Evolutionary conservation across 495 filamentous ascomycete species (phyloP).

Genomic region (Massariosphaeria phaeospora): DNA sequence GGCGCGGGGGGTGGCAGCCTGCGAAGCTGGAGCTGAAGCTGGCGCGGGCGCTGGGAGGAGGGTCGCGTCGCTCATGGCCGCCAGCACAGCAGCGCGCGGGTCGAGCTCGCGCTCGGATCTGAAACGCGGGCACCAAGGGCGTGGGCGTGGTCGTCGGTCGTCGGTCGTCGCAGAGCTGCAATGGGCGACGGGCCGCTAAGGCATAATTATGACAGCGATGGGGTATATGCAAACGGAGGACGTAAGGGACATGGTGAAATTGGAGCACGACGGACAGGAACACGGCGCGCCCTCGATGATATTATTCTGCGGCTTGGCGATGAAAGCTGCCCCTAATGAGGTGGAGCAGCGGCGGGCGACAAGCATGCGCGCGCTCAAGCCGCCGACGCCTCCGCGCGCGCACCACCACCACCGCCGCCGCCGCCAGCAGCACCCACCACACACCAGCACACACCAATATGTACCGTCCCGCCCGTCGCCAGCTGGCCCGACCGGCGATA

Average conservation of each 20-base stretch:
- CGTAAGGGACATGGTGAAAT: not conserved
- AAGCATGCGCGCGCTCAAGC: constrained; percentile 10
- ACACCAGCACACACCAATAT: too few relatives aligned
- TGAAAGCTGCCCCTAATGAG: constrained; percentile 8
- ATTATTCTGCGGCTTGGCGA: constrained; percentile 14
- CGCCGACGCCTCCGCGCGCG: not conserved
- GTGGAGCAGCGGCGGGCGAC: not conserved
- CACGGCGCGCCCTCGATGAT: constrained; percentile 2
- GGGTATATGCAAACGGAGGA: constrained; percentile 17
- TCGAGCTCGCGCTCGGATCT: not conserved
- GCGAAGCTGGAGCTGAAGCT: too few relatives aligned
- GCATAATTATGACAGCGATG: constrained; percentile 17
- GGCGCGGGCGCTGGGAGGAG: too few relatives aligned
- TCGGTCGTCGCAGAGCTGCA: too few relatives aligned
- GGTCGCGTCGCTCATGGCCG: constrained; percentile 10
- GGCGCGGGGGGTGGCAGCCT: constrained; percentile 47
- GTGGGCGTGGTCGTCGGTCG: too few relatives aligned
- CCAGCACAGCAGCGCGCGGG: not conserved
- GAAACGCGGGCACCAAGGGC: not conserved
- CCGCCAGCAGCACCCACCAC: not conserved
- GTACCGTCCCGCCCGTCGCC: too few relatives aligned
- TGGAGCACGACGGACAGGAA: not conserved
- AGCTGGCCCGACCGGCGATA: too few relatives aligned
- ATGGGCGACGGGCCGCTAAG: constrained; percentile 10
- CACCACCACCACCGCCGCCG: not conserved